These are phyloP conservation scores for Epichloe amarillans DNA, from an alignment of 2,329 filamentous ascomycete species.

Conservation along the genomic window DNA sequence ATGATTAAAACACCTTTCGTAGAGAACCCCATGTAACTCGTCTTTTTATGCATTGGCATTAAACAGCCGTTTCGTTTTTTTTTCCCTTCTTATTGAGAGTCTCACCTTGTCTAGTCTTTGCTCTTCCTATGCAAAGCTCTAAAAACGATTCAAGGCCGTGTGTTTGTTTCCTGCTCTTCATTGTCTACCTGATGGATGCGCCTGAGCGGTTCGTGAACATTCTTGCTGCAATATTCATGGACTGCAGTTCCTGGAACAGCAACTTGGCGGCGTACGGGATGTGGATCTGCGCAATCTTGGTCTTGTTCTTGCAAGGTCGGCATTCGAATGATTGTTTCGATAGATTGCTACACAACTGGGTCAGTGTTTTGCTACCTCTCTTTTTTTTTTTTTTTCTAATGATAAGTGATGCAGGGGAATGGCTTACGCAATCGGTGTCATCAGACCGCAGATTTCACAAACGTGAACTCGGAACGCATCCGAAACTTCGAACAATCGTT, in stretches of 20 bases:
- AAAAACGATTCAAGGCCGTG: not conserved
- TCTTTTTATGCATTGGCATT: not conserved
- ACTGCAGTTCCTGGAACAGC: conserved; percentile 92
- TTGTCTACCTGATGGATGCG: conserved; percentile 49
- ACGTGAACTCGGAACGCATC: conserved; percentile 97
- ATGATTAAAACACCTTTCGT: not conserved
- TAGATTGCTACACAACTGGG: conserved; percentile 51
- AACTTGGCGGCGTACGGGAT: conserved; percentile 97
- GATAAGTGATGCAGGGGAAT: not conserved
- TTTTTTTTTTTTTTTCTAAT: not conserved
- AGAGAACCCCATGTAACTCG: not conserved
- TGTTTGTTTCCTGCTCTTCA: too few species aligned
- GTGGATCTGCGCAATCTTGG: conserved; percentile 92
- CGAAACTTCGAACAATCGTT: conserved; percentile 91
- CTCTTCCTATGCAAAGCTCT: not conserved
- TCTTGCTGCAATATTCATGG: conserved; percentile 96
- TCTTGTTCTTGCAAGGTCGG: conserved; percentile 97
- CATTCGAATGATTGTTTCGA: conserved; percentile 96
- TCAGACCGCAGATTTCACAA: conserved; percentile 95
- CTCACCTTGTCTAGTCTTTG: not conserved
- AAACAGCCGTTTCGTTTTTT: not conserved
- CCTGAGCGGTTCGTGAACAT: conserved; percentile 88
- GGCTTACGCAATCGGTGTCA: conserved; percentile 97
- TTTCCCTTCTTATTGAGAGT: not conserved
- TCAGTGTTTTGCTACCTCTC: conserved; percentile 17